Conservation (phyloP, 2,329 filamentous ascomycete species). For the Claviceps fusiformis region DNA sequence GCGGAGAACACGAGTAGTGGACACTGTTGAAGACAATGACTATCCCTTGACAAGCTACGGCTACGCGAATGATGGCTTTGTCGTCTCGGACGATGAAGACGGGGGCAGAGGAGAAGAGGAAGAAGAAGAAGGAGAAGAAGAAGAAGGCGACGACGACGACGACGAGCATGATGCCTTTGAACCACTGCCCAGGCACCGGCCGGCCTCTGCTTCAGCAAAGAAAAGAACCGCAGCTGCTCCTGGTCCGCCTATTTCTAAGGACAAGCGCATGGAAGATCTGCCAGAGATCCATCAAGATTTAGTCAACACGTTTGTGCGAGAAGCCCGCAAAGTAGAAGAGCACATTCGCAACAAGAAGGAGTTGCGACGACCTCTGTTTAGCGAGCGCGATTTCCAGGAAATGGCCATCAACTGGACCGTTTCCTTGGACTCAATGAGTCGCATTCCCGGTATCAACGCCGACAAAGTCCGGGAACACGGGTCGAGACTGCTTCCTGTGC, state of each 20-base stretch:
- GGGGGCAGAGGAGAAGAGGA: slow-evolving; percentile 17
- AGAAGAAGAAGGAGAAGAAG: slow-evolving; percentile 25
- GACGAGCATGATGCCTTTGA: slow-evolving; percentile 34
- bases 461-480: slow-evolving; percentile 52
- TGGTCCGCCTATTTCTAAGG: slow-evolving; percentile 45
- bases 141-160: slow-evolving; percentile 26
- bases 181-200: slow-evolving; percentile 23
- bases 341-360: slow-evolving; percentile 45
- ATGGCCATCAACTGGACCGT: slow-evolving; percentile 61
- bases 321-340: slow-evolving; percentile 47
- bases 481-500: slow-evolving; percentile 42
- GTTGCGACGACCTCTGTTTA: slow-evolving; percentile 49
- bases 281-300: slow-evolving; percentile 48
- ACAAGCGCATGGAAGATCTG: slow-evolving; percentile 39
- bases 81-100: slow-evolving; percentile 24
- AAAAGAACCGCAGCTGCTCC: slow-evolving; percentile 11
- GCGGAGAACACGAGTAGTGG: slow-evolving; percentile 12
- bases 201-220: slow-evolving; percentile 19
- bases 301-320: slow-evolving; percentile 49
- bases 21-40: slow-evolving; percentile 22
- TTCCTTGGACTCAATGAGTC: slow-evolving; percentile 45
- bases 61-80: slow-evolving; percentile 37
- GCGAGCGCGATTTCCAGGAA: slow-evolving; percentile 52
- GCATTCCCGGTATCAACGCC: slow-evolving; percentile 47
- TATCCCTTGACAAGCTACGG: slow-evolving; percentile 30